Evolutionary conservation across 192 early-diverging fungal genomes (phyloP).

Genomic region (Mortierella claussenii): DNA sequence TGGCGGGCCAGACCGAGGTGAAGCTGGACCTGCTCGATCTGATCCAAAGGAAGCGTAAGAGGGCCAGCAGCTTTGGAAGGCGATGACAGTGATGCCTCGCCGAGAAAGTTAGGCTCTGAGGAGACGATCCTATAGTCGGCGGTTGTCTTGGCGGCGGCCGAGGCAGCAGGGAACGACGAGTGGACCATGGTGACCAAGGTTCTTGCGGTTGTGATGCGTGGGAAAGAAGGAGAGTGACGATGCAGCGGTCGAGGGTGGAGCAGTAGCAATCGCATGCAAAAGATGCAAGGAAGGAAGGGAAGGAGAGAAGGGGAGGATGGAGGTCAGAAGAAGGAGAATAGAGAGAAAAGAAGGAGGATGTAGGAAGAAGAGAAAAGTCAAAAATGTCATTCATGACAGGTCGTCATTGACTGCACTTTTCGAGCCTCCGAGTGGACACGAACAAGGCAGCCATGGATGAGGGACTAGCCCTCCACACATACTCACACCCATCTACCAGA

Average conservation of each 20-base stretch:
- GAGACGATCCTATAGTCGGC: slow-evolving; percentile 10
- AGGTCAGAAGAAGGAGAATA: not conserved
- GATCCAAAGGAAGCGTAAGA: not conserved
- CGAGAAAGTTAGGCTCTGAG: not conserved
- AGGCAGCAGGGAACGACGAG: not conserved
- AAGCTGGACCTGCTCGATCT: not conserved
- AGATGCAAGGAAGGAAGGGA: slow-evolving; percentile 1
- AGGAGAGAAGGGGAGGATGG: not conserved
- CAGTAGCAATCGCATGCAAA: not conserved
- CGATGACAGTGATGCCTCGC: too few species aligned
- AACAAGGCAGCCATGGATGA: too few species aligned
- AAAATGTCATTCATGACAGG: too few species aligned
- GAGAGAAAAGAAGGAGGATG: not conserved
- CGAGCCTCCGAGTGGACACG: too few species aligned
- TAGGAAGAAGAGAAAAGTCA: not conserved
- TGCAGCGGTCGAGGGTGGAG: not conserved
- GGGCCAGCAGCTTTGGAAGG: not conserved
- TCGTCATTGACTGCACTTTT: too few species aligned
- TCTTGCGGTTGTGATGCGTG: not conserved
- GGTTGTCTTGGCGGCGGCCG: not conserved
- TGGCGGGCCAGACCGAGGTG: slow-evolving; percentile 12
- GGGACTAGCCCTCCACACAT: too few species aligned
- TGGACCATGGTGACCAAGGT: not conserved
- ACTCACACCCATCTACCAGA: too few species aligned
- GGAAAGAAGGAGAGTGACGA: not conserved